Percentiles rank a stretch among this genome's conserved stretches.
Evolutionary conservation across 2,329 filamentous ascomycete genomes (phyloP).

Genomic region (Penicillium olsonii): DNA sequence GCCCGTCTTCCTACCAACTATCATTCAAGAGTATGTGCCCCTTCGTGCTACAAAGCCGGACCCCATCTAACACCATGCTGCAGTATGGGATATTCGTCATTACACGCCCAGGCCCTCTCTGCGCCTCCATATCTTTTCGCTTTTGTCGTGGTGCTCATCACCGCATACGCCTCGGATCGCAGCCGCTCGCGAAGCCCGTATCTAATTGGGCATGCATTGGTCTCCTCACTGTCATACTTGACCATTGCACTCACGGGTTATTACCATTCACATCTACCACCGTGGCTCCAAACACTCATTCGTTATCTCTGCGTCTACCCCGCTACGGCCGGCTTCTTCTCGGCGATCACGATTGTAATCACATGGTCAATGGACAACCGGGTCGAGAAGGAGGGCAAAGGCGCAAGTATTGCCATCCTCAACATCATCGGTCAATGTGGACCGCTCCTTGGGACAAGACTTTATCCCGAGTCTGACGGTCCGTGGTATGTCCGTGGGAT

Average conservation of each 20-base stretch:
- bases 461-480: constrained; percentile 61
- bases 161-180: constrained; percentile 72
- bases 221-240: constrained; percentile 67
- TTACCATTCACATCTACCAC: constrained; percentile 41
- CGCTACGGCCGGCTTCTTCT: constrained; percentile 78
- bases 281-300: constrained; percentile 39
- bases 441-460: constrained; percentile 66
- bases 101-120: constrained; percentile 73
- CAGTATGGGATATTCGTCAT: constrained; percentile 68
- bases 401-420: constrained; percentile 75
- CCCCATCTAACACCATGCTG: background rate
- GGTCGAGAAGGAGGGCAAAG: constrained; percentile 65
- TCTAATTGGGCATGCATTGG: constrained; percentile 67
- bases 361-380: constrained; percentile 91
- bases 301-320: constrained; percentile 78
- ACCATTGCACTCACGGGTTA: constrained; percentile 57
- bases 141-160: constrained; percentile 70
- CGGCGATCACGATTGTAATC: constrained; percentile 78
- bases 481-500: constrained; percentile 67
- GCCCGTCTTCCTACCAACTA: constrained; percentile 83
- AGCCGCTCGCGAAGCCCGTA: constrained; percentile 63
- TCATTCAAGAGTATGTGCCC: constrained; percentile 60
- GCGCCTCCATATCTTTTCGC: constrained; percentile 79
- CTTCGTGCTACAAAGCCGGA: background rate
- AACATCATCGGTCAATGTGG: constrained; percentile 82